Conservation (phyloP, 768 basidiomycete genomes). For the Leccinum disarticulatum region DNA sequence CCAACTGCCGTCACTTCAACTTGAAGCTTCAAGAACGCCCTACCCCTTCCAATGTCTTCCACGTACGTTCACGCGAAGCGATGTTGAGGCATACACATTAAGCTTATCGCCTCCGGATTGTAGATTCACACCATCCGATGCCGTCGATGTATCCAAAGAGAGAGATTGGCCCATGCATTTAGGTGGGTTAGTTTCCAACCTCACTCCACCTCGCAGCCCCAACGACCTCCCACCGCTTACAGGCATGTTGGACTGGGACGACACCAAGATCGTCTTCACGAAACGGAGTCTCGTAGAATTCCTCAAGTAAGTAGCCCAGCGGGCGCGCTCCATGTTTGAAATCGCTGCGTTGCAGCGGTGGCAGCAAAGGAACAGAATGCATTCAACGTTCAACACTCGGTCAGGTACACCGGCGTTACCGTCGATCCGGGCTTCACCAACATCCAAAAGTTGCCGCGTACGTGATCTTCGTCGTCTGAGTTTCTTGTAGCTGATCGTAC, state of each 20-base stretch:
- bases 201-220: neutral
- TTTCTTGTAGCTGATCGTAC: neutral
- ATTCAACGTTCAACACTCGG: constrained; percentile 26
- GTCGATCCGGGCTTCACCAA: constrained; percentile 76
- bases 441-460: constrained; percentile 76
- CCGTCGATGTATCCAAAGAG: constrained; percentile 63
- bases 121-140: constrained; percentile 59
- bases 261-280: constrained; percentile 73
- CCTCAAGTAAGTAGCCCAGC: constrained; percentile 53
- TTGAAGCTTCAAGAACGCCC: neutral
- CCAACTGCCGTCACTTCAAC: neutral
- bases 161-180: constrained; percentile 70
- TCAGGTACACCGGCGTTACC: constrained; percentile 70
- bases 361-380: neutral
- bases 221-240: neutral
- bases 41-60: constrained; percentile 20
- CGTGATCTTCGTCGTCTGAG: constrained; percentile 6
- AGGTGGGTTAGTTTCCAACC: constrained; percentile 40
- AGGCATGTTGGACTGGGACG: constrained; percentile 85
- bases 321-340: constrained; percentile 2
- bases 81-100: neutral
- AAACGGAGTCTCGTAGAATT: constrained; percentile 77
- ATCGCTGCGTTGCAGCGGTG: neutral
- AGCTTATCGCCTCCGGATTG: constrained; percentile 1
- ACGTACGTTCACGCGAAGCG: constrained; percentile 18